phyloP scores from a whole-genome alignment of 73 alveolate genomes.

The Durusdinium trenchii region DNA sequence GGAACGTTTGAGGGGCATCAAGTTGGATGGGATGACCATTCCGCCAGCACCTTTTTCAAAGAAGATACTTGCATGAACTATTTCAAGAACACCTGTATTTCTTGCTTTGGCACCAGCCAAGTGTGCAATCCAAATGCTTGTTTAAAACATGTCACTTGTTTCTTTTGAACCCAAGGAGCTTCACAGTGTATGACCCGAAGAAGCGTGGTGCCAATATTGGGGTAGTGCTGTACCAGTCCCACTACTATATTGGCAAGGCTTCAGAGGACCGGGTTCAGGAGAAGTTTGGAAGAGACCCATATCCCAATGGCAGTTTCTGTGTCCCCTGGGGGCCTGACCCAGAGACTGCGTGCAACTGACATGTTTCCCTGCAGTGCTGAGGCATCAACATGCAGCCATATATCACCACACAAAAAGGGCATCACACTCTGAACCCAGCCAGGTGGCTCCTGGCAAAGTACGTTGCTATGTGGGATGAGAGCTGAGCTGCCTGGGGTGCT shows the following conservation, averaged over 20 bases:
- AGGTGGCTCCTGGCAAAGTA: not conserved
- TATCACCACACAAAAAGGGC: not conserved
- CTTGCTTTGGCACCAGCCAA: too few relatives aligned
- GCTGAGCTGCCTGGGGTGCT: too few relatives aligned
- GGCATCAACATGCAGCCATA: not conserved
- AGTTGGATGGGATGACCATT: too few relatives aligned
- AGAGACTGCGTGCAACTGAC: not conserved
- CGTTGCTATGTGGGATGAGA: not conserved
- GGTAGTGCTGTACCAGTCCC: not conserved
- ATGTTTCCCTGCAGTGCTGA: not conserved
- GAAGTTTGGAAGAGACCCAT: not conserved
- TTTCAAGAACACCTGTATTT: too few relatives aligned
- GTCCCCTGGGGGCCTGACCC: not conserved
- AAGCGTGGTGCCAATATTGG: not conserved
- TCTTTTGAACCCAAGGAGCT: not conserved
- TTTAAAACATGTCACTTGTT: too few relatives aligned
- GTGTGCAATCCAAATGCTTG: too few relatives aligned
- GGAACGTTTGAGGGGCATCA: too few relatives aligned
- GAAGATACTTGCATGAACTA: too few relatives aligned
- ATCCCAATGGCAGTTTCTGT: not conserved
- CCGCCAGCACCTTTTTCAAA: too few relatives aligned
- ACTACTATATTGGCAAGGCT: not conserved
- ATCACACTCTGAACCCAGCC: not conserved
- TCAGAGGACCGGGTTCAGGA: not conserved
- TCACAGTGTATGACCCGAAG: not conserved